Conservation (phyloP, 768 basidiomycete genomes). For the Boletus coccyginus region DNA sequence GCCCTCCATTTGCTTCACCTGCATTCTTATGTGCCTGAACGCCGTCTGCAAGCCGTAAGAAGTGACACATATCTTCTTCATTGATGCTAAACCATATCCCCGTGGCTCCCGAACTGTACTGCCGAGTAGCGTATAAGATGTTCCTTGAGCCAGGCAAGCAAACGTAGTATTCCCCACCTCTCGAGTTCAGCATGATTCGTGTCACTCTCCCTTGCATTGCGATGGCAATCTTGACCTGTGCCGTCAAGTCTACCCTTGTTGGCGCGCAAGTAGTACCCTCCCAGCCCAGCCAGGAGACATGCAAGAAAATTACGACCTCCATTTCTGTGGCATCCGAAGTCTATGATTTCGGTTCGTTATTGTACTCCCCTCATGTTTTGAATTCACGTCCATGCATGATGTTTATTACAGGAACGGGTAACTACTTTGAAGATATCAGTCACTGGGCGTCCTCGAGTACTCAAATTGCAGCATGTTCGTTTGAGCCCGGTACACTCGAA, state of each 20-base stretch:
- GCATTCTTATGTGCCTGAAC: no score
- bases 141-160: no score
- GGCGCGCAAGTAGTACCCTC: neutral
- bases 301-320: neutral
- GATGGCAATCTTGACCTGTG: neutral
- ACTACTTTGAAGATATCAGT: constrained; percentile 40
- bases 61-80: no score
- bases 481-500: constrained; percentile 51
- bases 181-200: neutral
- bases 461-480: constrained; percentile 46
- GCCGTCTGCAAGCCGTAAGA: neutral
- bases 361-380: neutral
- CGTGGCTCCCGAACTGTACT: no score
- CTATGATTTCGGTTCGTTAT: constrained; percentile 38
- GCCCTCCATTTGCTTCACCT: neutral
- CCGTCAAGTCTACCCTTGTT: neutral
- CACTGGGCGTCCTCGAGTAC: constrained; percentile 54
- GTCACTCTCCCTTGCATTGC: neutral
- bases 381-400: neutral
- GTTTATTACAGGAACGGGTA: neutral
- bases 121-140: neutral
- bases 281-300: neutral
- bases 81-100: neutral
- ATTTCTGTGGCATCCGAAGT: constrained; percentile 38
- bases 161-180: no score